These are phyloP conservation scores for Zygosaccharomyces gambellarensis DNA, from an alignment of 805 yeast species.

Conservation along the genomic window DNA sequence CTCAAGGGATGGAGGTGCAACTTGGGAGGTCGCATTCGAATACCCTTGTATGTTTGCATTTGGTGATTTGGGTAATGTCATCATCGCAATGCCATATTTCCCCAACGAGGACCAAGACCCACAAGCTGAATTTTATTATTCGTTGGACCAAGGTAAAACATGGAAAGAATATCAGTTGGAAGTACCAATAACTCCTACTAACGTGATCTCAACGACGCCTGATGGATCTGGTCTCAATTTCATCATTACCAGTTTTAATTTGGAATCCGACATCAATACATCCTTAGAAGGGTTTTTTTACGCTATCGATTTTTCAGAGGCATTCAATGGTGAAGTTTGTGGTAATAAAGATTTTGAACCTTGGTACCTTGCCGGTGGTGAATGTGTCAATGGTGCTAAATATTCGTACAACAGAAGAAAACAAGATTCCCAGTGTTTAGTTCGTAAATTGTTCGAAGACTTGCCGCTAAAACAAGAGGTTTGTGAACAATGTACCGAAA, in stretches of 20 bases:
- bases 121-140: constrained; percentile 42
- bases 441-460: constrained; percentile 37
- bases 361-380: constrained; percentile 40
- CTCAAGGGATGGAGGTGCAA: constrained; percentile 72
- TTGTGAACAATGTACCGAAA: constrained; percentile 56
- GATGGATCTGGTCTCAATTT: constrained; percentile 68
- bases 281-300: constrained; percentile 17
- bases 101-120: constrained; percentile 35
- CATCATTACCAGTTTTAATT: constrained; percentile 41
- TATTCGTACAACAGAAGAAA: constrained; percentile 63
- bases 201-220: constrained; percentile 47
- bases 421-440: constrained; percentile 54
- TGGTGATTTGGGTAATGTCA: constrained; percentile 76
- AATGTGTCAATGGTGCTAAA: constrained; percentile 65
- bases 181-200: constrained; percentile 37
- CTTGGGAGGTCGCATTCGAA: constrained; percentile 57
- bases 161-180: constrained; percentile 56
- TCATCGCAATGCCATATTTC: constrained; percentile 52
- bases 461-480: constrained; percentile 42
- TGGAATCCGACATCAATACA: constrained; percentile 2
- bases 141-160: constrained; percentile 67
- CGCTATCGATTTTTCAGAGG: constrained; percentile 51
- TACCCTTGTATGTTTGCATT: constrained; percentile 51
- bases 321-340: constrained; percentile 45
- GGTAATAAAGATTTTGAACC: constrained; percentile 55